Evolutionary conservation across 2,329 filamentous ascomycete species (phyloP).

Genomic region (Fusarium buharicum): DNA sequence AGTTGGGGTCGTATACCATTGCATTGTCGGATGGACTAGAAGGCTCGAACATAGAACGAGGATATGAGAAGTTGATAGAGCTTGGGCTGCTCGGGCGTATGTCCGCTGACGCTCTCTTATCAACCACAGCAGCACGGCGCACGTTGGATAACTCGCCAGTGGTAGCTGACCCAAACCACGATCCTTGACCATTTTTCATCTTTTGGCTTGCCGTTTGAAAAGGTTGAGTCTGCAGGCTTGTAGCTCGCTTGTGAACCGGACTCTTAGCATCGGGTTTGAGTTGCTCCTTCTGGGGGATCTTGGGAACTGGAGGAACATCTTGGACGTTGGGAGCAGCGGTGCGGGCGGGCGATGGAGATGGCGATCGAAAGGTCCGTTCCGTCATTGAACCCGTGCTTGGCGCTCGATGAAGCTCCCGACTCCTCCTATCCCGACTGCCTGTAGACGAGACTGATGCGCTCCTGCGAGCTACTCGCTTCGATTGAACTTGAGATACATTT

Average conservation of each 20-base stretch:
- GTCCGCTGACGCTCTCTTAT: constrained; percentile 46
- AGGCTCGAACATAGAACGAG: constrained; percentile 57
- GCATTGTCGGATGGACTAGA: constrained; percentile 52
- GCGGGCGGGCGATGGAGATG: constrained; percentile 73
- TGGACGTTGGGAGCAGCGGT: constrained; percentile 54
- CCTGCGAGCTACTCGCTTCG: constrained; percentile 83
- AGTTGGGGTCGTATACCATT: constrained; percentile 73
- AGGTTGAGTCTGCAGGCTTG: constrained; percentile 59
- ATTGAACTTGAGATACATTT: constrained; percentile 83
- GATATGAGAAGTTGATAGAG: constrained; percentile 70
- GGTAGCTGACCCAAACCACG: constrained; percentile 62
- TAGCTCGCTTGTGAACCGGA: constrained; percentile 53
- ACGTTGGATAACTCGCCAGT: constrained; percentile 58
- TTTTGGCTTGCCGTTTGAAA: constrained; percentile 66
- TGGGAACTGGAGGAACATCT: constrained; percentile 78
- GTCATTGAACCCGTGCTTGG: constrained; percentile 85
- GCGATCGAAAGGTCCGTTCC: constrained; percentile 85
- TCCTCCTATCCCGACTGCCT: constrained; percentile 58
- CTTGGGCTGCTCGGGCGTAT: constrained; percentile 58
- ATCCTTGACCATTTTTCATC: constrained; percentile 54
- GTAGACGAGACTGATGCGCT: constrained; percentile 77
- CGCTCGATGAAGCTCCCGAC: constrained; percentile 67
- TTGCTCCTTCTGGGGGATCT: constrained; percentile 66
- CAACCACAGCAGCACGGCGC: constrained; percentile 56
- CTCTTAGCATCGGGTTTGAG: constrained; percentile 40